These are phyloP conservation scores for Aquanectria penicillioides DNA, from an alignment of 2,329 filamentous ascomycete species.

Conservation along the genomic window DNA sequence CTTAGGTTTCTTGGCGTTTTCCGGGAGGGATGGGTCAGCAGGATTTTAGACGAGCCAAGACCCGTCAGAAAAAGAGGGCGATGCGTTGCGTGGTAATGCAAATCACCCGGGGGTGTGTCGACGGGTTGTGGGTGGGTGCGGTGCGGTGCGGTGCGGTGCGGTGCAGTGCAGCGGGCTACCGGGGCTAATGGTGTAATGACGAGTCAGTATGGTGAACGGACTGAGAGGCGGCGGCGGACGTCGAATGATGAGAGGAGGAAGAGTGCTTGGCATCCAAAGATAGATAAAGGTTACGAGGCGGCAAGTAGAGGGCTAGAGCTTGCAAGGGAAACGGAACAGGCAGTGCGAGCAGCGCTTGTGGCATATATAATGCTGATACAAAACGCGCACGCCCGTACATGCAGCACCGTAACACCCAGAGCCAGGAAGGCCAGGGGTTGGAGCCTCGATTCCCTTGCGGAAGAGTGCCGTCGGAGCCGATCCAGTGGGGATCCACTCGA, in stretches of 20 bases:
- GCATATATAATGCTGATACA: conserved; percentile 41
- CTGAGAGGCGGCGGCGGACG: neutral
- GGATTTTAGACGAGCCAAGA: conserved; percentile 26
- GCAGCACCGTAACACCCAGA: conserved; percentile 36
- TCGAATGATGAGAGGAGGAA: neutral
- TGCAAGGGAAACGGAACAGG: conserved; percentile 7
- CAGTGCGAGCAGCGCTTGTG: conserved; percentile 28
- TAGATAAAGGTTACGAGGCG: neutral
- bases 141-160: too few species aligned
- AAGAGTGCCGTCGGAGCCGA: conserved; percentile 43
- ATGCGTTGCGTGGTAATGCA: conserved; percentile 24
- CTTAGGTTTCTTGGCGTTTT: conserved; percentile 38
- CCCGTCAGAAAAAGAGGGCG: conserved; percentile 20
- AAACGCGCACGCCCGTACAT: conserved; percentile 32
- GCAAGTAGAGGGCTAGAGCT: neutral
- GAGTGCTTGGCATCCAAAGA: conserved; percentile 2
- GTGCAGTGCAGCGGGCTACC: too few species aligned
- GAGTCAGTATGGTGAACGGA: conserved; percentile 22
- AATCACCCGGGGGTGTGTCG: conserved; percentile 18
- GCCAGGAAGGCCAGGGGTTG: conserved; percentile 38
- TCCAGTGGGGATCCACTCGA: conserved; percentile 43
- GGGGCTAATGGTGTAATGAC: conserved; percentile 24
- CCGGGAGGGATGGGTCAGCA: conserved; percentile 28
- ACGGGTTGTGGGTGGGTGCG: conserved; percentile 21
- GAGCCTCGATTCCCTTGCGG: conserved; percentile 41